phyloP scores from a whole-genome alignment of 2,329 filamentous ascomycete species.

The Talaromyces sp. region DNA sequence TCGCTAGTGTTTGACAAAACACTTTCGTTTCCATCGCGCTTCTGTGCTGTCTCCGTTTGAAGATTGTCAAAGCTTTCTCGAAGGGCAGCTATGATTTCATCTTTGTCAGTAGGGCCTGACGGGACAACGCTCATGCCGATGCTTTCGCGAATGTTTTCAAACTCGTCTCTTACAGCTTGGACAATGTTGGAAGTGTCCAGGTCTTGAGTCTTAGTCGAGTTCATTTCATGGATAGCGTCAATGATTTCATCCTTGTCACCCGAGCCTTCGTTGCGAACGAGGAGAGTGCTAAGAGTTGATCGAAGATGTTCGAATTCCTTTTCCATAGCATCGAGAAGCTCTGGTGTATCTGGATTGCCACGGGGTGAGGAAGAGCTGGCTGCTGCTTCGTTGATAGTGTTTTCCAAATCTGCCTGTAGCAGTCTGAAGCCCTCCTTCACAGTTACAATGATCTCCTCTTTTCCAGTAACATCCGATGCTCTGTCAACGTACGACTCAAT shows the following conservation, averaged over 20 bases:
- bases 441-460: constrained; percentile 73
- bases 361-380: constrained; percentile 25
- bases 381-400: constrained; percentile 42
- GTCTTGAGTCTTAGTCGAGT: constrained; percentile 21
- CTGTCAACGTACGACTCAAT: constrained; percentile 78
- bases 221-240: constrained; percentile 52
- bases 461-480: constrained; percentile 61
- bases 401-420: constrained; percentile 55
- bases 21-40: constrained; percentile 44
- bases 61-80: constrained; percentile 40
- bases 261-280: constrained; percentile 56
- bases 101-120: constrained; percentile 47
- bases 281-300: constrained; percentile 66
- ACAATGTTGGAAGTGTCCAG: constrained; percentile 33
- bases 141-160: constrained; percentile 56
- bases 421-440: constrained; percentile 59
- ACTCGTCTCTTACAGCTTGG: constrained; percentile 52
- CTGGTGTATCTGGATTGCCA: constrained; percentile 54
- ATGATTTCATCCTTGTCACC: constrained; percentile 58
- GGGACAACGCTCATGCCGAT: constrained; percentile 49
- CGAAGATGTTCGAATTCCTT: constrained; percentile 78
- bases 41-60: constrained; percentile 49
- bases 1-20: constrained; percentile 52
- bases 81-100: constrained; percentile 59
- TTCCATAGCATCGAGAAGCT: constrained; percentile 69